Base-by-base conservation (phyloP, 2,329 filamentous ascomycete genomes). In the Talaromyces sp. region DNA sequence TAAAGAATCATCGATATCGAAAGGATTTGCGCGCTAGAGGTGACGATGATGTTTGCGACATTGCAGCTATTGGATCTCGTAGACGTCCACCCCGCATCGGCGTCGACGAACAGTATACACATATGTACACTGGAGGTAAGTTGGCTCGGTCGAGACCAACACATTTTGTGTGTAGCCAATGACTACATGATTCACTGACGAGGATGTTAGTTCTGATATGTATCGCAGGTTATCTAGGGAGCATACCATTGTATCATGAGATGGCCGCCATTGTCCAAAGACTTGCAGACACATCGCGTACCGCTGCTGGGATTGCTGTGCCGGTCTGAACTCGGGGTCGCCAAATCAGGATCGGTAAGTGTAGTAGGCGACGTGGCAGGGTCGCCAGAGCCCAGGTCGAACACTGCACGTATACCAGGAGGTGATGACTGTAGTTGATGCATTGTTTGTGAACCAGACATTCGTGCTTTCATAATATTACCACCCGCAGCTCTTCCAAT, bases 81-180 rank as follows among this genome's bases (percentile, higher is more conserved):
- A 67, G 56, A 31, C 73, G 73, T 19, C 73, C 71, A 22, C 68
- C 66, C 22, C 73, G 68, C 33, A 74, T 69, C 1, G 76, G 75
- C 1, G 75, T 78, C 55, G 73, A 73, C 5, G 74, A 76, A 64
- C 80, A 83, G 60, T 80, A 79, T 40, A 78, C 69, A 65, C 80
- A 83, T 11, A 81, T 75, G 62, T 81, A 81, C 31, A 78, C 70
- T 1, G 77, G 75, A 9, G 75, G 70, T 21, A 80, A 69, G 55
- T 75, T 77, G 37, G 76, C 73, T 17, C 74, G 69, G 57, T 80
- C 77, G 15, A 85, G 68, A 1, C 83, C 82, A 21, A 85, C 76
- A 63, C 84, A 87, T 56, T 75, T 75, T 33, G 80, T 80, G 64
- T 87, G 84, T 31, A 84, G 73, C 80, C 82, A 86, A 63, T 85